phyloP scores from a whole-genome alignment of 1,139 yeast genomes.

The Eremothecium sinecaudum region DNA sequence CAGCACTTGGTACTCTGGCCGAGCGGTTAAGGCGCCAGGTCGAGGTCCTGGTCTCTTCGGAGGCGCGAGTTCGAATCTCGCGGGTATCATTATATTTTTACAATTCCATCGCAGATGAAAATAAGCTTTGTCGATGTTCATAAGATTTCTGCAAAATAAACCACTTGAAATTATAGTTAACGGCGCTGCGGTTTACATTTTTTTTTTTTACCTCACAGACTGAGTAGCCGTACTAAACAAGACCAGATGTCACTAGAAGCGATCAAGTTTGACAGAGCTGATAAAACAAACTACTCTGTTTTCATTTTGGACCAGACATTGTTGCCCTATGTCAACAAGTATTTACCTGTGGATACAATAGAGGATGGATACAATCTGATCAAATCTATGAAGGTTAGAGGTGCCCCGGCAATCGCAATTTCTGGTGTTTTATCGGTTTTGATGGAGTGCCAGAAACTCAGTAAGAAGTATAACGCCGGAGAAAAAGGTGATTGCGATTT shows the following conservation, averaged over 20 bases:
- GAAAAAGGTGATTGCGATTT: conserved; percentile 32
- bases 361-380: conserved; percentile 76
- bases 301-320: conserved; percentile 70
- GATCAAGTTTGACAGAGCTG: conserved; percentile 50
- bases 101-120: no score
- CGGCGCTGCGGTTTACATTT: no score
- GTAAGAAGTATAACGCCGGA: conserved; percentile 17
- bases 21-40: conserved; percentile 59
- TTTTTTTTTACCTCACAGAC: no score
- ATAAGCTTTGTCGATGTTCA: no score
- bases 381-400: conserved; percentile 87
- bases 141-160: no score
- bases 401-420: conserved; percentile 97
- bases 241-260: conserved; percentile 48
- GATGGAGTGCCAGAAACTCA: conserved; percentile 44
- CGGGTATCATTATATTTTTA: conserved; percentile 40
- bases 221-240: no score
- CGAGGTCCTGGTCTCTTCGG: conserved; percentile 60
- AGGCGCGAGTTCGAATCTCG: conserved; percentile 61
- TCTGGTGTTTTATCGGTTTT: conserved; percentile 85
- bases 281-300: conserved; percentile 34
- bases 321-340: conserved; percentile 70
- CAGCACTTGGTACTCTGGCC: conserved; percentile 41
- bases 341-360: conserved; percentile 48
- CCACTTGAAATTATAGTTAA: no score